A percentile compares a stretch with the other conserved stretches of the same genome.
Evolutionary conservation across 2,329 filamentous ascomycete species (phyloP).

Genomic region (Ambrosiella cleistominuta): DNA sequence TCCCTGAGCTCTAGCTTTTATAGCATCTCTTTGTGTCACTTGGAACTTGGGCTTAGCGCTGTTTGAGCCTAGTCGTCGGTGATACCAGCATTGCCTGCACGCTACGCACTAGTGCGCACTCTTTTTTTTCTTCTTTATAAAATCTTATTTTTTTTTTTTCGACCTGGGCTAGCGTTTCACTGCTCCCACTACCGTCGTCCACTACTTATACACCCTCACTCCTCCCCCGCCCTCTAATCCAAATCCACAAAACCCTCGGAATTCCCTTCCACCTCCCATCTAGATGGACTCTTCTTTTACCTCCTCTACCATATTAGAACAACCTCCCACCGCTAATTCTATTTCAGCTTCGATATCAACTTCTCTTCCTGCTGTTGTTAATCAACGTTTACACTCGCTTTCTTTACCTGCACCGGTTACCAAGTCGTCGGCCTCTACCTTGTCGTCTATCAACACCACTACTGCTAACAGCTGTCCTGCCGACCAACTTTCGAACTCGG

Average conservation of each 20-base stretch:
- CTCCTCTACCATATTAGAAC: conserved; percentile 1
- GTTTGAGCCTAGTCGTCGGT: not conserved
- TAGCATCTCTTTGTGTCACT: too few relatives aligned
- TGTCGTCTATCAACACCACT: not conserved
- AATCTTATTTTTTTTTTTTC: conserved; percentile 5
- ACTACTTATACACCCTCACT: not conserved
- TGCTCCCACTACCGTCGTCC: not conserved
- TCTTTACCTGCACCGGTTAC: not conserved
- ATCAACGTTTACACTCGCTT: not conserved
- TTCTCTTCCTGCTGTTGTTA: not conserved
- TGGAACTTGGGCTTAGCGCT: too few relatives aligned
- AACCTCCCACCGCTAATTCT: not conserved
- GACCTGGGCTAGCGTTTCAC: not conserved
- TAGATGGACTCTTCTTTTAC: conserved; percentile 12
- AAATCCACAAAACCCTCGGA: conserved; percentile 4
- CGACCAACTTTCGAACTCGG: not conserved
- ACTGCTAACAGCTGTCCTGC: not conserved
- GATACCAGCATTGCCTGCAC: not conserved
- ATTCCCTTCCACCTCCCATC: conserved; percentile 2
- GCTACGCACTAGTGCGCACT: not conserved
- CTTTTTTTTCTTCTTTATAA: conserved; percentile 1
- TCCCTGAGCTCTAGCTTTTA: too few relatives aligned
- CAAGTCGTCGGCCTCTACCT: not conserved
- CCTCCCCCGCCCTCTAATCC: not conserved
- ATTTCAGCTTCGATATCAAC: not conserved